These are phyloP conservation scores for Entamoeba moshkovskii DNA, from an alignment of 208 protist species.

Conservation along the genomic window DNA sequence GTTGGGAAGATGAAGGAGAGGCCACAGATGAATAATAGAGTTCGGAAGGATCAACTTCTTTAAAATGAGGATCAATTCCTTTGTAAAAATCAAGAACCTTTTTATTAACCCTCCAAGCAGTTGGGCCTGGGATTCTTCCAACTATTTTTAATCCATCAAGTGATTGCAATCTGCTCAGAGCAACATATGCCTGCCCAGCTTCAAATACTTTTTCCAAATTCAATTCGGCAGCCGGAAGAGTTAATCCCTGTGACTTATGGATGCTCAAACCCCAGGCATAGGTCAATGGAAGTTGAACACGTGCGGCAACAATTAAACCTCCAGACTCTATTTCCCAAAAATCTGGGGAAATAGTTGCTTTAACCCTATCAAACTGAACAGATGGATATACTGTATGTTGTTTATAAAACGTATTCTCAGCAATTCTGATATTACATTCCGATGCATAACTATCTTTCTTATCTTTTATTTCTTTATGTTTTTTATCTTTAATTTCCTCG, in stretches of 20 bases:
- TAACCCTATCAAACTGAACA: neutral
- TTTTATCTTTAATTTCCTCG: neutral
- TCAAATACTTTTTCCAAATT: constrained; percentile 23
- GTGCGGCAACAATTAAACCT: neutral
- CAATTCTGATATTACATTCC: neutral
- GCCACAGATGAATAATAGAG: too few species aligned
- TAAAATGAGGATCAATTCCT: too few species aligned
- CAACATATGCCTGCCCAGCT: constrained; percentile 30
- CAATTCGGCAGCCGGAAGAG: constrained; percentile 22
- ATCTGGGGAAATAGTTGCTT: neutral
- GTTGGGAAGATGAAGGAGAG: too few species aligned
- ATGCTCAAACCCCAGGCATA: constrained; percentile 79
- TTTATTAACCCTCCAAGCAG: too few species aligned
- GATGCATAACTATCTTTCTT: neutral
- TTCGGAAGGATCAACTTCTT: too few species aligned
- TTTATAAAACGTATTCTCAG: too few species aligned
- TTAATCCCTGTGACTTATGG: constrained; percentile 82
- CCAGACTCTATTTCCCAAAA: neutral
- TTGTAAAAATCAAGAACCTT: too few species aligned
- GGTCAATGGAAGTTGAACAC: constrained; percentile 60
- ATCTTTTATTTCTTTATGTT: neutral
- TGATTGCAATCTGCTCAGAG: constrained; percentile 1
- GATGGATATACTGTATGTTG: neutral
- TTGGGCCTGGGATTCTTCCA: too few species aligned
- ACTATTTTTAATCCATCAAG: neutral